Conservation (phyloP, 2,329 filamentous ascomycete species). For the Sphaceloma murrayae region DNA sequence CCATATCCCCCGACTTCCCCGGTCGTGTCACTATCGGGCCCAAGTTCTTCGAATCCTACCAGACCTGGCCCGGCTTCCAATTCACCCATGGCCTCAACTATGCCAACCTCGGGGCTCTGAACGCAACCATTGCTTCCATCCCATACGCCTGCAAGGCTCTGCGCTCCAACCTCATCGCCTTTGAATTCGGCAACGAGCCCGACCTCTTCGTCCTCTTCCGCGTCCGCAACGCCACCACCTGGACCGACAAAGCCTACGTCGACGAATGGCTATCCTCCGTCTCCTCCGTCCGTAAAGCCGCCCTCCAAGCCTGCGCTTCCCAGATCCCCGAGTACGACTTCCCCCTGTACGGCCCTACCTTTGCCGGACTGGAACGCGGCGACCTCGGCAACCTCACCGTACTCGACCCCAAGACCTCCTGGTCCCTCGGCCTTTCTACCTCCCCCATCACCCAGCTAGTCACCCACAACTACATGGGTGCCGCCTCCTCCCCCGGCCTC, state of each 20-base stretch:
- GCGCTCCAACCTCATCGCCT: constrained; percentile 40
- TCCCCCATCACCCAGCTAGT: constrained; percentile 24
- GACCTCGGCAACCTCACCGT: constrained; percentile 25
- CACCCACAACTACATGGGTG: constrained; percentile 49
- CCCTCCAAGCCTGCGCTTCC: constrained; percentile 45
- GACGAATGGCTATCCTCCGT: constrained; percentile 50
- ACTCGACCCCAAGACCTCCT: constrained; percentile 43
- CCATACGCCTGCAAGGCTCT: constrained; percentile 50
- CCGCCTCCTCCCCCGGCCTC: constrained; percentile 49
- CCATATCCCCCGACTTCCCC: constrained; percentile 49
- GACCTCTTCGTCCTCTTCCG: constrained; percentile 40
- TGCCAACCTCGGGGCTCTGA: constrained; percentile 32
- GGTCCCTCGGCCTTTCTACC: constrained; percentile 49
- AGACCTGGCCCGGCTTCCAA: constrained; percentile 45
- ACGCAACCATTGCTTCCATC: constrained; percentile 44
- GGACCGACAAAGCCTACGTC: constrained; percentile 48
- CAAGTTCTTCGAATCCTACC: constrained; percentile 54
- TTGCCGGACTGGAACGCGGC: constrained; percentile 35
- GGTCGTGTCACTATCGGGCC: constrained; percentile 52
- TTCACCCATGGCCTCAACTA: constrained; percentile 56
- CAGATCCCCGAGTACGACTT: too few relatives aligned
- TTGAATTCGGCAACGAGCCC: constrained; percentile 55
- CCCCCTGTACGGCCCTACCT: constrained; percentile 46
- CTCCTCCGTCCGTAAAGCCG: constrained; percentile 37
- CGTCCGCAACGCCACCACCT: constrained; percentile 37